Conservation (phyloP, 176 grass and related monocot genomes). For the Raddia distichophylla region DNA sequence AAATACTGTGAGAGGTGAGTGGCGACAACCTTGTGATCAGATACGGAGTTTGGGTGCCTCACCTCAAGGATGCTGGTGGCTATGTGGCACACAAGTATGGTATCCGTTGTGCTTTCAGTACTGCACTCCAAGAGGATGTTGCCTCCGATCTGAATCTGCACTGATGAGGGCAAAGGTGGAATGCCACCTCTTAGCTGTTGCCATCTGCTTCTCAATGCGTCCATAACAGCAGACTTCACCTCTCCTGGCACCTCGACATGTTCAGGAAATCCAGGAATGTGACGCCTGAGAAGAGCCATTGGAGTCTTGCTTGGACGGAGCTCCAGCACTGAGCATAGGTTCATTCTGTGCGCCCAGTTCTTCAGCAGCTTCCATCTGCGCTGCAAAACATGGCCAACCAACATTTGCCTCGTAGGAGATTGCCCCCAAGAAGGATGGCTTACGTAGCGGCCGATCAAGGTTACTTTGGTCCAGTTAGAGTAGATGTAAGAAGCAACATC, state of each 20-base stretch:
- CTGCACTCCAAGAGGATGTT: neutral
- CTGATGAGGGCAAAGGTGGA: neutral
- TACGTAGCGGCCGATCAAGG: neutral
- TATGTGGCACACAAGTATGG: slow-evolving; percentile 8
- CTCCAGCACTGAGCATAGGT: neutral
- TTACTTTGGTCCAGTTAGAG: slow-evolving; percentile 30
- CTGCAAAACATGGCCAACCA: neutral
- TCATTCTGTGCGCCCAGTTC: neutral
- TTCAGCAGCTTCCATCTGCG: neutral
- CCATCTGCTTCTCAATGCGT: neutral
- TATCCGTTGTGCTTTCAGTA: neutral
- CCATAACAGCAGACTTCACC: neutral
- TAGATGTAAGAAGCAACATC: neutral
- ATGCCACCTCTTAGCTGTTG: no score
- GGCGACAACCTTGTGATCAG: no score
- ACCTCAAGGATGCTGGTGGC: neutral
- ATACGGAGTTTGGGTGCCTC: neutral
- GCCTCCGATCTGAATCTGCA: neutral
- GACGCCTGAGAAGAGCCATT: neutral
- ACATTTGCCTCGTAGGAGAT: neutral
- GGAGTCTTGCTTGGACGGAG: neutral
- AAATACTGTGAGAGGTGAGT: no score
- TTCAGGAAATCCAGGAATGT: neutral
- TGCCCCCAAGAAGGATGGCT: neutral
- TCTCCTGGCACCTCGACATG: neutral